These are phyloP conservation scores for Cercospora sp. DNA, from an alignment of 2,329 filamentous ascomycete genomes.

Conservation along the genomic window DNA sequence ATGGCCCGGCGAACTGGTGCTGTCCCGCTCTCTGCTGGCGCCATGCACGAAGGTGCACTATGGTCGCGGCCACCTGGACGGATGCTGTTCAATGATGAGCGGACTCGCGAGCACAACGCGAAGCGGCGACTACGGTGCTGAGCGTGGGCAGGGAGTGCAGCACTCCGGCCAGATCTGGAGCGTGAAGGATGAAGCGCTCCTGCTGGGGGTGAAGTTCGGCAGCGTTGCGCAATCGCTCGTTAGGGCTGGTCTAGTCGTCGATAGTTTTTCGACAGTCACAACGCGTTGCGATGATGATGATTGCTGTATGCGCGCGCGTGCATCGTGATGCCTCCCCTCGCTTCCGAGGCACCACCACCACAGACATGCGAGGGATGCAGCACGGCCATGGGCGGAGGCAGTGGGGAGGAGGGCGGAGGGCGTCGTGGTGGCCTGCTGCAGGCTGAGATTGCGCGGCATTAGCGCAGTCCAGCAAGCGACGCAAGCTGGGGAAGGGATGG, in stretches of 20 bases:
- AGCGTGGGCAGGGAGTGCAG: not conserved
- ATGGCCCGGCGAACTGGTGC: not conserved
- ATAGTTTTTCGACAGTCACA: not conserved
- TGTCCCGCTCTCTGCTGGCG: not conserved
- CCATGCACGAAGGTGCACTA: not conserved
- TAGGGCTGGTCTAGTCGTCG: not conserved
- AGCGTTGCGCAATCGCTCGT: slow-evolving; percentile 1
- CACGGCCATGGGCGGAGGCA: not conserved
- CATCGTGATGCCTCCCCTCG: not conserved
- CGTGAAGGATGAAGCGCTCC: not conserved
- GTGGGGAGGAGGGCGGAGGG: not conserved
- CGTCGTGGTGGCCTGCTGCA: not conserved
- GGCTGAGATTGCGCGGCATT: not conserved
- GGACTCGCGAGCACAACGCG: not conserved
- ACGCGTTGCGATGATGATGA: not conserved
- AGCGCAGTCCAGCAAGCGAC: not conserved
- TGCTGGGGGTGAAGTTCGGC: not conserved
- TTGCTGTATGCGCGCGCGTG: not conserved
- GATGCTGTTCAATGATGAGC: not conserved
- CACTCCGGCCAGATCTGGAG: not conserved
- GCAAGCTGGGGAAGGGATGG: not conserved
- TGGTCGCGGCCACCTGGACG: not conserved
- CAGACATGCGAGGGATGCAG: not conserved
- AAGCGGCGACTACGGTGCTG: not conserved
- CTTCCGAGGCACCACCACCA: too few species aligned